Evolutionary conservation across 176 grass and related monocot genomes (phyloP), one percentile per base, ranked within the genome.

Genomic region (Eremochloa ophiuroides): DNA sequence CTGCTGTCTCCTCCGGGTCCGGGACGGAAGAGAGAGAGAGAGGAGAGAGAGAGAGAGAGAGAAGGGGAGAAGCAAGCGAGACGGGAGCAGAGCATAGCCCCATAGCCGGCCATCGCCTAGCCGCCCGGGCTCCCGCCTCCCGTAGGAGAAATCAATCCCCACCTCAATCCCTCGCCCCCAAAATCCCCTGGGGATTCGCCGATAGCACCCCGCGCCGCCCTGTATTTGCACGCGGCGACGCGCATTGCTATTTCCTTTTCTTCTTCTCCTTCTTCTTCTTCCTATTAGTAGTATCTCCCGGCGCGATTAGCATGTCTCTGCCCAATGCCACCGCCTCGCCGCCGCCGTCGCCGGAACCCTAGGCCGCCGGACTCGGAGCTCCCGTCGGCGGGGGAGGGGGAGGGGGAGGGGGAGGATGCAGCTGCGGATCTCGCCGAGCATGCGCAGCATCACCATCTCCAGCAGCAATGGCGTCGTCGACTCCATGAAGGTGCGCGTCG

Each of bases 341-440:
- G 75, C 86, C 82, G 61, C 83, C 86, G 83, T 75, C 90, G 75
- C 87, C 86, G 86, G 86, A 83, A 77, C 83, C 82, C 78, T 88
- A 85, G 79, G 77, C 76, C 73, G 89, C 81, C 82, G 89, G 81
- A 81, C 72, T 66, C 66, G 74, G 86, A 69, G 81, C 73, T 88
- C 87, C 84, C 77, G 58, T 73, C 83, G 88, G 80, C 80, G 85
- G 78, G 85, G 75, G 91, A 97, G 88, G 91, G n/a, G n/a, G 82
- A 43, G 78, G 69, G 50, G 85, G 85, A 51, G 82, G 85, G 74
- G 93, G 91, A 97, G 88, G 91, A 97, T 97, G 94, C 94, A 93
- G 91, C 94, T 97, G 91, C 81, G 94, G 94, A 97, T 97, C 94
- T 97, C 94, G 81, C 94, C 94, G 86, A 97, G 94, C 94, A 97